Evolutionary conservation across 2,329 filamentous ascomycete genomes (phyloP), one percentile per base, ranked within the genome.

Genomic region (Westerdykella sp.): DNA sequence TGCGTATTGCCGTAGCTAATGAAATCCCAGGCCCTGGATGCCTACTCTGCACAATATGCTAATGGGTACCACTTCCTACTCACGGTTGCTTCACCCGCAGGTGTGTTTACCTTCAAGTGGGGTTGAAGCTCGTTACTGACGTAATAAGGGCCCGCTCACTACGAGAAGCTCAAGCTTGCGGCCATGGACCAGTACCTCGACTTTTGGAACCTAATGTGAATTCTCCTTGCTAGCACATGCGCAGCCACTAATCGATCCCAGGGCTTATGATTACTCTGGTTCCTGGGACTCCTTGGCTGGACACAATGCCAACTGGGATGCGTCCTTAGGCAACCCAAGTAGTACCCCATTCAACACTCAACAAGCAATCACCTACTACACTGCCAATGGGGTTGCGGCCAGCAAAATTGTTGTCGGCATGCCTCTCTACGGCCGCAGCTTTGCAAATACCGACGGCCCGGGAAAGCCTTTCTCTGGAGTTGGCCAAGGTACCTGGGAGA

Each of bases 221-320:
- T 23, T 12, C 10, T 18, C 18, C 32, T 6, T 25, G 1, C 21
- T 30, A 42, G 2, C 9, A 15, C 32, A 35, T 35, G 7, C 13
- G 6, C 10, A 6, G 32, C 13, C n/a, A 13, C 32, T 35, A 9
- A 35, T 42, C 12, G 15, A 10, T 10, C 16, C 5, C 23, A 50
- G 48, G 49, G 85, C 85, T 1, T 95, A 95, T 67, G 88, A 95
- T 68, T 94, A 81, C 46, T 54, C 65, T 11, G 65, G 65, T 7
- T 61, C 57, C 1, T 66, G 63, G 62, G 61, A 66, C 48, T 38
- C 51, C 4, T 49, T 51, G 21, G 50, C 65, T 3, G 63, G 64
- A 14, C 63, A 67, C 42, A 47, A 61, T 23, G 63, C 63, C 9
- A 66, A 66, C 49, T 57, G 46, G 42, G 40, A 58, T 23, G 43